These are phyloP conservation scores for Debaryomyces maramus DNA, from an alignment of 805 yeast species.

Conservation along the genomic window DNA sequence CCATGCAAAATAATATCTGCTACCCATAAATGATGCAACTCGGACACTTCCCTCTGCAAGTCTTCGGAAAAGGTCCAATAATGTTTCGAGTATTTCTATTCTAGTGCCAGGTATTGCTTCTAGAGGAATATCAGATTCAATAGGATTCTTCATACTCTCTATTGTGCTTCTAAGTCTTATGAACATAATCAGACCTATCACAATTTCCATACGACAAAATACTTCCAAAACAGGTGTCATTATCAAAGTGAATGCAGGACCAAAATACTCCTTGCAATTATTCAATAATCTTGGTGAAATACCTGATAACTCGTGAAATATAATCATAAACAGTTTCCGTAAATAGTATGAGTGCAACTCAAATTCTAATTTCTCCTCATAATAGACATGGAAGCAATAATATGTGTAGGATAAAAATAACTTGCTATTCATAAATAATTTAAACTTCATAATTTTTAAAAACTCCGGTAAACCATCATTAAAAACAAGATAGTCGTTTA, in stretches of 20 bases:
- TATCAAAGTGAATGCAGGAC: constrained; percentile 2
- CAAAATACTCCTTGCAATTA: constrained; percentile 4
- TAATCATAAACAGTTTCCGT: background rate
- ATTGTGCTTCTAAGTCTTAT: constrained; percentile 3
- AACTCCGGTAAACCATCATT: background rate
- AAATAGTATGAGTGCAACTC: background rate
- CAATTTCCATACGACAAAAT: constrained; percentile 1
- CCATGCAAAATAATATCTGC: constrained; percentile 3
- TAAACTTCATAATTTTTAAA: constrained; percentile 3
- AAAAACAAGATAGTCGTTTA: constrained; percentile 4
- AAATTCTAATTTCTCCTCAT: background rate
- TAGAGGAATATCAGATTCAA: too few species aligned
- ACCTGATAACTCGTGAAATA: constrained; percentile 5
- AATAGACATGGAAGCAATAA: constrained; percentile 3
- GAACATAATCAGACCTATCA: background rate
- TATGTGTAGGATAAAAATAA: constrained; percentile 2
- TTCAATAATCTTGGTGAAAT: background rate
- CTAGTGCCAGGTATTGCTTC: background rate
- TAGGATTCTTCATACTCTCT: background rate
- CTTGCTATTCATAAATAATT: constrained; percentile 3
- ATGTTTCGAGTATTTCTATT: background rate
- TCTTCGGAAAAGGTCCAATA: background rate
- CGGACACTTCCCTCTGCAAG: constrained; percentile 1
- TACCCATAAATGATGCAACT: background rate
- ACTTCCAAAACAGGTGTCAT: constrained; percentile 2